Evolutionary conservation across 73 alveolate species (phyloP).

Genomic region (Tetrahymena elliotti): DNA sequence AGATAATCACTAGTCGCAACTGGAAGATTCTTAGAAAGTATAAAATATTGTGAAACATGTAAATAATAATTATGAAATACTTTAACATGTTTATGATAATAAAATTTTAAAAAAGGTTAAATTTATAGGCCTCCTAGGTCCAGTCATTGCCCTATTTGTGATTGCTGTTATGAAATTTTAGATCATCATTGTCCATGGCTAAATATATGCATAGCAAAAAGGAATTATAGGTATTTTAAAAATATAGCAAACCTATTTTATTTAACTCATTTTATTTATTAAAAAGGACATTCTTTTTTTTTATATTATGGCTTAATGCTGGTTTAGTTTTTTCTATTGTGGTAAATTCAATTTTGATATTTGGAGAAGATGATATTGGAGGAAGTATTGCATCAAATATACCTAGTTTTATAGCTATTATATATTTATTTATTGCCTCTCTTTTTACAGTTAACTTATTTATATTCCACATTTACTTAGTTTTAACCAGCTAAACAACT

Average conservation of each 20-base stretch:
- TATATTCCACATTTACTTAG: slow-evolving; percentile 1
- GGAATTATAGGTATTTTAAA: slow-evolving; percentile 4
- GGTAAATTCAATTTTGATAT: background rate
- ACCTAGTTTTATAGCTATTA: background rate
- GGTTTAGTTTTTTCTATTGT: background rate
- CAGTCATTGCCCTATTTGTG: slow-evolving; percentile 32
- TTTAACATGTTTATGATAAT: background rate
- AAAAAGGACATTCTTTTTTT: background rate
- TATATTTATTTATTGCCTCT: background rate
- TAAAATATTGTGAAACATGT: background rate
- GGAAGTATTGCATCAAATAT: background rate
- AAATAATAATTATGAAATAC: background rate
- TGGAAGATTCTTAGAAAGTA: background rate
- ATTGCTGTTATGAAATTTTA: slow-evolving; percentile 13
- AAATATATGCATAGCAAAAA: slow-evolving; percentile 29
- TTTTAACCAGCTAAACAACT: slow-evolving; percentile 2
- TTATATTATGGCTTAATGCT: background rate
- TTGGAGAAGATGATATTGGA: background rate
- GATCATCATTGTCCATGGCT: slow-evolving; percentile 47
- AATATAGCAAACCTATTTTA: background rate
- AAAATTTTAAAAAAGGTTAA: background rate
- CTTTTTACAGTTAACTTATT: background rate
- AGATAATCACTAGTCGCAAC: background rate
- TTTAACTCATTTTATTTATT: background rate
- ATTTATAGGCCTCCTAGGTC: slow-evolving; percentile 29